phyloP scores from a whole-genome alignment of 1,284 basidiomycete genomes.

The Abortiporus biennis region DNA sequence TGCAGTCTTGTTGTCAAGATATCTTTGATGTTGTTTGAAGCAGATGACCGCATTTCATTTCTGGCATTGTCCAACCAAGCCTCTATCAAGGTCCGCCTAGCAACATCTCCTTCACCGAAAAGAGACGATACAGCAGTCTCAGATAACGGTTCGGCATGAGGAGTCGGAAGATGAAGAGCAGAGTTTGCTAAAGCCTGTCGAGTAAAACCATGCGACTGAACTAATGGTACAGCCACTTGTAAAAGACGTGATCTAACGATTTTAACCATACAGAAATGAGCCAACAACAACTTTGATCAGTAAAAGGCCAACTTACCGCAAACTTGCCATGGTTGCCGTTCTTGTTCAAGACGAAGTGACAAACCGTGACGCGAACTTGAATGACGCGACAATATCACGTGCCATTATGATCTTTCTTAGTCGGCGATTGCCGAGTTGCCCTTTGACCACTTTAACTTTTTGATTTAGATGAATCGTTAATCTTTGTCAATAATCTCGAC shows the following conservation, averaged over 20 bases:
- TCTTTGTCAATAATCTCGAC: no score
- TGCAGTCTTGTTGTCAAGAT: conserved; percentile 47
- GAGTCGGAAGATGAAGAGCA: conserved; percentile 44
- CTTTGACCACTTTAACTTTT: conserved; percentile 4
- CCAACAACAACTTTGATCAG: background rate
- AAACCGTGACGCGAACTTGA: background rate
- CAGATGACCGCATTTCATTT: conserved; percentile 37
- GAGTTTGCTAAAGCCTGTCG: conserved; percentile 62
- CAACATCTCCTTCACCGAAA: conserved; percentile 65
- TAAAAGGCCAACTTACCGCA: conserved; percentile 3
- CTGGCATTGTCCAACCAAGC: conserved; percentile 68
- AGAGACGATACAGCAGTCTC: conserved; percentile 66
- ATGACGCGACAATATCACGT: background rate
- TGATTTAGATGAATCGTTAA: background rate
- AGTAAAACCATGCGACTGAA: conserved; percentile 65
- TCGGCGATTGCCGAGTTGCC: conserved; percentile 1
- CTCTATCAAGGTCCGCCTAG: conserved; percentile 53
- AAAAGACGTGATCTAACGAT: conserved; percentile 33
- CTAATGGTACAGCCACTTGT: conserved; percentile 54
- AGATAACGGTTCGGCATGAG: conserved; percentile 53
- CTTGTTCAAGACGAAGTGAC: no score
- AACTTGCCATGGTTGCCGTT: no score
- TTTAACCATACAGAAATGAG: background rate
- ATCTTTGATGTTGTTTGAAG: conserved; percentile 32
- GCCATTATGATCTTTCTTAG: conserved; percentile 3